phyloP scores from a whole-genome alignment of 768 basidiomycete species.

The Rhizopogon roseolus region DNA sequence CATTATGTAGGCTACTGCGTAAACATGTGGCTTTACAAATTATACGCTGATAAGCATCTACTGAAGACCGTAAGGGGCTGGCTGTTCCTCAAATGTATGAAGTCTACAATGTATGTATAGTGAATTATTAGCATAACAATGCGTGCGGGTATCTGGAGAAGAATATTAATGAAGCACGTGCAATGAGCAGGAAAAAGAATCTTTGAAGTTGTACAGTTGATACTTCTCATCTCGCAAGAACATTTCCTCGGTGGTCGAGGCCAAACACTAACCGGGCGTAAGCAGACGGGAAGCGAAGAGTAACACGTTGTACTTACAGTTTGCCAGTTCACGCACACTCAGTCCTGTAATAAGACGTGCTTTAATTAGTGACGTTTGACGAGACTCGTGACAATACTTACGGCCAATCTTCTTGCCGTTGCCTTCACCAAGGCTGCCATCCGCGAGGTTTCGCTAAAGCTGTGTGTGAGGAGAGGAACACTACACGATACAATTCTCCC shows the following conservation, averaged over 20 bases:
- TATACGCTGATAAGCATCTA: background rate
- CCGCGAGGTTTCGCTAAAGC: conserved; percentile 40
- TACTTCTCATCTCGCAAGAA: background rate
- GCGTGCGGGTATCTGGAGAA: background rate
- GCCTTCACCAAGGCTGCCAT: conserved; percentile 61
- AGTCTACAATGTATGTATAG: background rate
- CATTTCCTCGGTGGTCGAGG: conserved; percentile 17
- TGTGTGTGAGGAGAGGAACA: background rate
- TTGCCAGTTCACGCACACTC: conserved; percentile 47
- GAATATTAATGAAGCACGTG: background rate
- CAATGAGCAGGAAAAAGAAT: background rate
- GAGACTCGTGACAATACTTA: conserved; percentile 24
- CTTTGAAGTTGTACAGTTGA: background rate
- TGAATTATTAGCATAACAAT: background rate
- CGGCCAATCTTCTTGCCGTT: conserved; percentile 52
- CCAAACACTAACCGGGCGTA: conserved; percentile 17
- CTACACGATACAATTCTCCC: conserved; percentile 1
- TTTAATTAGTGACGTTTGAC: background rate
- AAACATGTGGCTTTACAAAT: too few relatives aligned
- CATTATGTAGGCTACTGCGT: too few relatives aligned
- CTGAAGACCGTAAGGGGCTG: background rate
- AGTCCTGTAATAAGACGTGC: conserved; percentile 26
- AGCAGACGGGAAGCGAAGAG: background rate
- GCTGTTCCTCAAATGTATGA: background rate
- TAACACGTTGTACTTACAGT: conserved; percentile 16